Conservation (phyloP, 139 green algal species). For the Marvania coccoides region DNA sequence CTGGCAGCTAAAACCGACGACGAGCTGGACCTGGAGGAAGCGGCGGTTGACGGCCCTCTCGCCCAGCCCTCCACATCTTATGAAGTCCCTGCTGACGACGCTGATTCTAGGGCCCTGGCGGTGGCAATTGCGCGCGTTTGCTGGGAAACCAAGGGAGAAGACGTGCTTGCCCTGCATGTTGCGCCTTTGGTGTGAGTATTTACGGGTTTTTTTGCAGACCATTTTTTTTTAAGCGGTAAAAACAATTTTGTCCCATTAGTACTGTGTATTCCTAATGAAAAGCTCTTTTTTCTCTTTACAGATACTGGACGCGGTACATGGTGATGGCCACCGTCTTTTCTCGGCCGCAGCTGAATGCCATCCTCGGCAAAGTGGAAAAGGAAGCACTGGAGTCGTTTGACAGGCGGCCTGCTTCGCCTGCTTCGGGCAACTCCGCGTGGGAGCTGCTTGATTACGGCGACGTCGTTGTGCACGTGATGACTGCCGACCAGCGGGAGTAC, state of each 20-base stretch:
- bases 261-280: too few relatives aligned
- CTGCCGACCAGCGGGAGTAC: constrained; percentile 43
- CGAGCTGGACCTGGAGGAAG: too few relatives aligned
- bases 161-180: constrained; percentile 60
- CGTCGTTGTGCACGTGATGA: constrained; percentile 57
- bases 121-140: constrained; percentile 10
- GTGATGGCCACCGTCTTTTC: constrained; percentile 42
- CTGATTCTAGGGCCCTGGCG: not conserved
- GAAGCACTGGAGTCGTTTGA: constrained; percentile 27
- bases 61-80: not conserved
- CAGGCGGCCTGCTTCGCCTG: not conserved
- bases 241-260: too few relatives aligned
- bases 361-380: constrained; percentile 49
- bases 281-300: too few relatives aligned
- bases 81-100: not conserved
- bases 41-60: not conserved
- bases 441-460: constrained; percentile 52
- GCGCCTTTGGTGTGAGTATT: constrained; percentile 50
- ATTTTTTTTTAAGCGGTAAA: too few relatives aligned
- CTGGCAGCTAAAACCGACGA: too few relatives aligned
- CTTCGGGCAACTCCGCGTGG: constrained; percentile 21
- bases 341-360: constrained; percentile 59
- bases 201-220: too few relatives aligned
- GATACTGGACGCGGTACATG: constrained; percentile 57
- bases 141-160: constrained; percentile 38